Evolutionary conservation across 352 stramenopile species (phyloP), one percentile per base, ranked within the genome.

Genomic region (Phytopythium vexans): DNA sequence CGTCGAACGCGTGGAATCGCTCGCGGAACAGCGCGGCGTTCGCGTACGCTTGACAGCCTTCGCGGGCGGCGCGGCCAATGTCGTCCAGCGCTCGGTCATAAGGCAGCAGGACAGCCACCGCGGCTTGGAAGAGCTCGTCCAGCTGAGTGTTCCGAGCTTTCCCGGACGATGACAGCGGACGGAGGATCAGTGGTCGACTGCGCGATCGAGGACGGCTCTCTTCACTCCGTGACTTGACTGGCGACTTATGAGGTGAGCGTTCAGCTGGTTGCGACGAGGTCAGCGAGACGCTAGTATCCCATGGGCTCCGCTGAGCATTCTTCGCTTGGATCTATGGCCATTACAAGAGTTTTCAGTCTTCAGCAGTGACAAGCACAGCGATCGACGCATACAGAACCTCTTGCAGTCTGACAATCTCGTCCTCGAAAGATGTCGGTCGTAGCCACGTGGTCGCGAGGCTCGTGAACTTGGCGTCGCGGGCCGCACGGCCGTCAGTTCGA

Each of bases 1-100:
- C 64, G 41, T 87, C 73, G 15, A 90, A 87, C 1, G 80, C 80
- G 47, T 83, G 70, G 40, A 90, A 87, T 1, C 77, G 70, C 3
- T 90, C 72, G 12, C 58, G 59, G 53, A 80, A 90, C 32, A 88
- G 52, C 10, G 76, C 51, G 1, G 79, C 70, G 0, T 38, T 63
- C 3, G 62, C 41, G 45, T 85, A 90, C 35, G 65, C 68, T 34
- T 36, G 58, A n/a, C 52, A 52, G 5, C 66, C 72, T 8, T 41
- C 37, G 9, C 60, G 55, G 31, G 52, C 39, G 2, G 54, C 16
- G 2, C 54, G 11, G 3, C 52, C 58, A 0, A 79, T 62, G 1
- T 37, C n/a, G 0, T 32, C 34, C 44, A 70, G 68, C 8, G 61
- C 52, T 21, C 57, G 69, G 43, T 87, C 77, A 37, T 87, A 88